Conservation (phyloP, 768 basidiomycete species). For the Phylloporus sp. region DNA sequence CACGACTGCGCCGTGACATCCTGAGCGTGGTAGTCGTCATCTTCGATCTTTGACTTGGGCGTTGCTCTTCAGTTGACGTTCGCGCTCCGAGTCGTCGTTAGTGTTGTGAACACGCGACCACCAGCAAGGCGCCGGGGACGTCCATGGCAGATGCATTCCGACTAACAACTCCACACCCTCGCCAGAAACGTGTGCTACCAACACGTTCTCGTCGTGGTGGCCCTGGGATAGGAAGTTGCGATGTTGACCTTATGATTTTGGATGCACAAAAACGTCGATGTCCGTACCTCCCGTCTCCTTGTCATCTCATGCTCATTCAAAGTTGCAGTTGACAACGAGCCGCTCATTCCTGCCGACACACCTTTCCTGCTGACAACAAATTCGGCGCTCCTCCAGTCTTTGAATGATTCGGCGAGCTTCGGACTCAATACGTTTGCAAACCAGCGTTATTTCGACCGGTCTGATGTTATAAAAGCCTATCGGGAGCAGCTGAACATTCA, state of each 20-base stretch:
- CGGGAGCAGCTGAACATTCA: slow-evolving; percentile 68
- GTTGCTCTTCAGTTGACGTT: not conserved
- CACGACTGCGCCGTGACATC: slow-evolving; percentile 4
- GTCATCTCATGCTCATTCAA: slow-evolving; percentile 18
- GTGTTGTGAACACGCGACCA: slow-evolving; percentile 6
- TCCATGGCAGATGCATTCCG: slow-evolving; percentile 35
- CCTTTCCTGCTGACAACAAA: slow-evolving; percentile 73
- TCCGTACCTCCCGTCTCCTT: slow-evolving; percentile 35
- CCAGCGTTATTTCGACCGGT: slow-evolving; percentile 72
- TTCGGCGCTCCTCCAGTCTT: slow-evolving; percentile 43
- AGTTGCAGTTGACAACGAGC: slow-evolving; percentile 60
- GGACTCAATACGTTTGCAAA: slow-evolving; percentile 56
- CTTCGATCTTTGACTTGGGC: slow-evolving; percentile 2
- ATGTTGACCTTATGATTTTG: slow-evolving; percentile 78
- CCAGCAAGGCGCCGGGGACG: slow-evolving; percentile 10
- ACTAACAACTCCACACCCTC: slow-evolving; percentile 34
- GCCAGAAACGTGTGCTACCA: slow-evolving; percentile 76
- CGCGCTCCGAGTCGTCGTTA: slow-evolving; percentile 5
- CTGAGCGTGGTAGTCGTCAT: not conserved
- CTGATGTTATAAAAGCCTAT: slow-evolving; percentile 69
- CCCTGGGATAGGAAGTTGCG: slow-evolving; percentile 72
- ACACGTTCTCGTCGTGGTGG: slow-evolving; percentile 77
- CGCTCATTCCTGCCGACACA: slow-evolving; percentile 62
- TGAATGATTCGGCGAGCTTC: slow-evolving; percentile 32
- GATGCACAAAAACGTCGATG: slow-evolving; percentile 75